phyloP scores from a whole-genome alignment of 129 eudicot species.

The Flaveria linearis region DNA sequence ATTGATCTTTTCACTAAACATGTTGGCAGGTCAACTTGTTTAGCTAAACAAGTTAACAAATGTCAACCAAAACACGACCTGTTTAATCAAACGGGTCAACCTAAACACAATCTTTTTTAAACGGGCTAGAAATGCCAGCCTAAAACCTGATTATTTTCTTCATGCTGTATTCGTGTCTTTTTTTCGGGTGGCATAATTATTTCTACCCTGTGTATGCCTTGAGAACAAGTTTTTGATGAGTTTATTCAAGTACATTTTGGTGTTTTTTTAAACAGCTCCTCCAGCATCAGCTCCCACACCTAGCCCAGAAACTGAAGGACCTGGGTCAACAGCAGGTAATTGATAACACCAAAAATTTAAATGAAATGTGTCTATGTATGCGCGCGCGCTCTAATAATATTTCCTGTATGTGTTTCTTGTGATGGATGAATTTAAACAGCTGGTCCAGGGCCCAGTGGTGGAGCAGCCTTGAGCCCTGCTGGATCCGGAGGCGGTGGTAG shows the following conservation, averaged over 20 bases:
- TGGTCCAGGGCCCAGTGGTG: slow-evolving; percentile 25
- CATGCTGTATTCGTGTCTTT: no score
- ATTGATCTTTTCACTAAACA: no score
- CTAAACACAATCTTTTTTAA: no score
- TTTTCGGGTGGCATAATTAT: no score
- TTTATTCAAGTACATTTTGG: neutral
- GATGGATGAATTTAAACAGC: slow-evolving; percentile 12
- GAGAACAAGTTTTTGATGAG: neutral
- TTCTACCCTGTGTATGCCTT: neutral
- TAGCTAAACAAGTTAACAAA: no score
- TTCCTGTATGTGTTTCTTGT: neutral
- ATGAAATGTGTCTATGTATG: neutral
- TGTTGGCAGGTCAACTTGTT: no score
- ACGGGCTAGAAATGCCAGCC: no score
- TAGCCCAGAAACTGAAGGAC: slow-evolving; percentile 26
- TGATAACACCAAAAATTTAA: neutral
- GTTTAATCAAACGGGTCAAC: no score
- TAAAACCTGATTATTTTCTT: no score
- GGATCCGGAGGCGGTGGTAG: slow-evolving; percentile 12
- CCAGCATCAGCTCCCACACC: slow-evolving; percentile 32
- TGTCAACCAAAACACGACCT: no score
- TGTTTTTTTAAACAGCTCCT: slow-evolving; percentile 14
- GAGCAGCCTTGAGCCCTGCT: slow-evolving; percentile 15
- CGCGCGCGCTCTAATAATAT: neutral
- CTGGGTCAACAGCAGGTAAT: slow-evolving; percentile 35